Conservation (phyloP, 2,329 filamentous ascomycete species). For the Rhinocladiella mackenziei region DNA sequence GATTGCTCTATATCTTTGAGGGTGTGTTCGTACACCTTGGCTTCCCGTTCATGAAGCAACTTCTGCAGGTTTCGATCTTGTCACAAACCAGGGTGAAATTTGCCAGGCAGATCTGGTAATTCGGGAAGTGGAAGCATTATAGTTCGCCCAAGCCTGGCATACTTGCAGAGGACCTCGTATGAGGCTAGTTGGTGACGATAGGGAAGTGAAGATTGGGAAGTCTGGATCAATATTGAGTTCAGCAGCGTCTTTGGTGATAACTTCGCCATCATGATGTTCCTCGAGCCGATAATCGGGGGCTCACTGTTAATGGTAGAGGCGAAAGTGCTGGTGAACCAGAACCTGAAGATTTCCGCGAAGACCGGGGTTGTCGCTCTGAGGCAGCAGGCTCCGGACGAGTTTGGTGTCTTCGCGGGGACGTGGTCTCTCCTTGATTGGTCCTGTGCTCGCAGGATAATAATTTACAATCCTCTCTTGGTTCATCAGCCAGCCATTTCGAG, state of each 20-base stretch:
- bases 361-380: neutral
- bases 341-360: constrained; percentile 3
- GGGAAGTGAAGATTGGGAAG: neutral
- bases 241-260: constrained; percentile 33
- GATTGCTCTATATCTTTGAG: no score
- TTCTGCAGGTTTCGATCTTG: constrained; percentile 63
- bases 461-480: constrained; percentile 72
- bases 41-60: constrained; percentile 57
- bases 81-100: constrained; percentile 56
- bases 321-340: constrained; percentile 7
- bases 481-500: constrained; percentile 32
- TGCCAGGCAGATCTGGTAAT: constrained; percentile 52
- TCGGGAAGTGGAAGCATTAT: constrained; percentile 49
- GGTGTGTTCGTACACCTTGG: no score
- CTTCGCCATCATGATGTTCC: constrained; percentile 40
- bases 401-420: neutral
- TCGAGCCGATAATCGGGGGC: constrained; percentile 47
- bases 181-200: neutral
- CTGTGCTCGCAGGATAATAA: constrained; percentile 84
- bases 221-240: constrained; percentile 22
- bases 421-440: constrained; percentile 55
- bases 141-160: no score
- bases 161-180: no score
- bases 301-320: constrained; percentile 28
- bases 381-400: constrained; percentile 6